Base-by-base conservation (phyloP, 805 yeast genomes). In the Candida suzukii region DNA sequence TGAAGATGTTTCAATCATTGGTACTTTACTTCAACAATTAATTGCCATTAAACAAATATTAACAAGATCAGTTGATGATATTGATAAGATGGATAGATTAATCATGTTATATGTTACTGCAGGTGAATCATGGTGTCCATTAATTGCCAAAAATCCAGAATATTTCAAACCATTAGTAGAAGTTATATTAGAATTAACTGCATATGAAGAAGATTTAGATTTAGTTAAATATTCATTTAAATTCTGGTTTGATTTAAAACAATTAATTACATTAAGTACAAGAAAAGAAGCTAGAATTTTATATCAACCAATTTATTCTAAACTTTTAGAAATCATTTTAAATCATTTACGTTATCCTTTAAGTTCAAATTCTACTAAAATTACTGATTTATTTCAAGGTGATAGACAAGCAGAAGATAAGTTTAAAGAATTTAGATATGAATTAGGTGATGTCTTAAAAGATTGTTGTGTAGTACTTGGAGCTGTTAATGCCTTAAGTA, bases 391-490 rank as follows among this genome's bases (percentile, higher is more conserved):
- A 17, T 91, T 91, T 52, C 71, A 71, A 21, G 72, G 73, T 35
- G 88, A 85, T 53, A 71, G 68, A 49, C 96, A 88, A 57, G 83
- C 77, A 41, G 95, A 88, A 56, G 99, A 95, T 56, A 86, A 88
- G 60, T 93, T 93, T 60, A 80, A 86, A 54, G 95, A 88, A 44
- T 93, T 91, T 63, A 74, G 99, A 54, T 93, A 93, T 62, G 96
- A 88, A 42, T 86, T 93, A 85, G 98, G 98, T 30, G 98, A 93
- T 59, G 96, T 91, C n/a, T 66, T 93, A 46, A 95, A 95, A 57
- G 95, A 88, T 57, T 88, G 98, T 66, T 86, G 97, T 51, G 85
- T 86, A 2, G 91, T 93, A 3, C 79, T 87, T 34, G 98, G 98
- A 1, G 71, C 95, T 3, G 64, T 74, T 10, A 67, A 63, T 32